Percentiles rank a stretch among this genome's conserved stretches.
Conservation (phyloP, 305 asterid genomes). For the Rubia occidens region DNA sequence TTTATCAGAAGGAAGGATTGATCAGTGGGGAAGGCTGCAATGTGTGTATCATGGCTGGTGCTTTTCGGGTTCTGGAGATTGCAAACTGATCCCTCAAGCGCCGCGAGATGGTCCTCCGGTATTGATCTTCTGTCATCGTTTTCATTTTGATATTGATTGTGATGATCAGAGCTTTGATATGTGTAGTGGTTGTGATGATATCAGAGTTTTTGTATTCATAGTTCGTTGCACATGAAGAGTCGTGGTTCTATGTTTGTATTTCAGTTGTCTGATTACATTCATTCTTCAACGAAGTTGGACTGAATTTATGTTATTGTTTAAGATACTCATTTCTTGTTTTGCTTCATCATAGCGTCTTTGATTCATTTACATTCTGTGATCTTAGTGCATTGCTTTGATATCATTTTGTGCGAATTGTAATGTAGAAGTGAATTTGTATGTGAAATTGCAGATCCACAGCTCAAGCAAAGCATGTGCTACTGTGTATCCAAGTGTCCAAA, state of each 20-base stretch:
- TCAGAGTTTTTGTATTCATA: not conserved
- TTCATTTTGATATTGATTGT: not conserved
- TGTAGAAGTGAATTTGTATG: slow-evolving; percentile 11
- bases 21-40: slow-evolving; percentile 90
- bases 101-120: slow-evolving; percentile 94
- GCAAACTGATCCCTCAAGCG: slow-evolving; percentile 88
- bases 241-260: too few relatives aligned
- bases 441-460: slow-evolving; percentile 55
- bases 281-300: too few relatives aligned
- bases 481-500: slow-evolving; percentile 76
- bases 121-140: not conserved
- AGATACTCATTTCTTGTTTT: too few relatives aligned
- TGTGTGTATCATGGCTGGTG: slow-evolving; percentile 99
- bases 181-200: not conserved
- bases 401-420: too few relatives aligned
- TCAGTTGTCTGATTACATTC: too few relatives aligned
- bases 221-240: not conserved
- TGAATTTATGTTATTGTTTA: too few relatives aligned
- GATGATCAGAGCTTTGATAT: not conserved
- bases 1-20: slow-evolving; percentile 86
- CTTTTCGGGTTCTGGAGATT: slow-evolving; percentile 74
- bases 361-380: too few relatives aligned
- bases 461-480: slow-evolving; percentile 76
- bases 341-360: too few relatives aligned
- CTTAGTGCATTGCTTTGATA: too few relatives aligned